Base-by-base conservation (phyloP, 2,329 filamentous ascomycete genomes). In the Alternaria sp. region DNA sequence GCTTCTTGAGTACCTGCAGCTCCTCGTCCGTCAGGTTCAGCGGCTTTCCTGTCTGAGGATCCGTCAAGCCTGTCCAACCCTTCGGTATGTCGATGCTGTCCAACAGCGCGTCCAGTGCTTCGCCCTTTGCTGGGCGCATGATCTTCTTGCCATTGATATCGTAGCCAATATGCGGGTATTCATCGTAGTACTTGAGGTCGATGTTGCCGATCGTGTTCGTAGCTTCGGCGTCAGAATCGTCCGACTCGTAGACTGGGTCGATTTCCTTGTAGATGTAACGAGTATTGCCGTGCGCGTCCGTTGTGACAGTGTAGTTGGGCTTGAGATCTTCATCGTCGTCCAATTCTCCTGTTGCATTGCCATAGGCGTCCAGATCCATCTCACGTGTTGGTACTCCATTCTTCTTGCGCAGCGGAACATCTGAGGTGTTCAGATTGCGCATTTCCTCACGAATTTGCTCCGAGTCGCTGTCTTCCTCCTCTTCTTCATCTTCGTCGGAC, bases 131-230 rank as follows among this genome's bases (percentile, higher is more conserved):
- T 7, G 95, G 95, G 54, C 95, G 91, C 89, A 97, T 92, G 66
- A 99, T 97, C 80, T 92, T 96, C 86, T 96, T 97, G 79, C 95
- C 95, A 79, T 99, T 97, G 82, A 99, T 98, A 73, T 97, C 92
- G 81, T 99, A 99, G 61, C 95, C 95, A 76, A 99, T 97, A 78
- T 99, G 95, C 52, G 95, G 95, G 77, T 97, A 99, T 36, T 92
- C 91, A 78, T 99, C 95, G 83, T 99, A 99, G 81, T 97, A 98
- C 3, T 92, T 91, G 51, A 98, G 83, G 5, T 94, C 92, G 62
- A 99, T 99, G 76, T 98, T 86, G 69, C 95, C 96, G 72, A 99
- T 97, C 0, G 95, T 98, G 81, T 99, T 99, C 53, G 85, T 85
- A 28, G 90, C 87, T 57, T 88, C 90, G 63, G 91, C 88, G 77